Evolutionary conservation across 176 grass and related monocot species (phyloP).

Genomic region (Oryza coarctata): DNA sequence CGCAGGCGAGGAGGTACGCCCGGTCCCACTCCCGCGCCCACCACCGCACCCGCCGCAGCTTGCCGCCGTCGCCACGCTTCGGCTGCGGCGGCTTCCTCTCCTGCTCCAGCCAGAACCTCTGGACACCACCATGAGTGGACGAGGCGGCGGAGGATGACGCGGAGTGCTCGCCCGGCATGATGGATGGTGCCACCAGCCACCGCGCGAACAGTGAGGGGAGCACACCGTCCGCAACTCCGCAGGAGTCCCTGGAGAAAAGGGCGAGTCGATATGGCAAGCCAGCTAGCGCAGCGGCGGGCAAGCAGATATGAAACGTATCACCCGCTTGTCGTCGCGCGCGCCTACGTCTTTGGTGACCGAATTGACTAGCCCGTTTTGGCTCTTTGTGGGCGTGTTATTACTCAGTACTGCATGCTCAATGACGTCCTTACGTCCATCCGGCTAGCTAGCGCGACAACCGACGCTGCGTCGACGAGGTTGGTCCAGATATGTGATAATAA

Average conservation of each 20-base stretch:
- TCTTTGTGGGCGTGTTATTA: not conserved
- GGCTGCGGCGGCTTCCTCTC: not conserved
- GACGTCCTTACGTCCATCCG: not conserved
- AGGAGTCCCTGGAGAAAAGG: not conserved
- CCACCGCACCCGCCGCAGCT: not conserved
- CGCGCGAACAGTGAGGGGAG: not conserved
- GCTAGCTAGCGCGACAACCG: not conserved
- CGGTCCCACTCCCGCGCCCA: slow-evolving; percentile 70
- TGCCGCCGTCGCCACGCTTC: not conserved
- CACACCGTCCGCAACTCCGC: not conserved
- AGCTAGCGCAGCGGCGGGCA: not conserved
- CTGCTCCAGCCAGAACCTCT: not conserved
- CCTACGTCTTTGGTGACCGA: not conserved
- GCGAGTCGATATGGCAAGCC: not conserved
- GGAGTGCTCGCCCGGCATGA: slow-evolving; percentile 22
- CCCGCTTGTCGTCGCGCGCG: not conserved
- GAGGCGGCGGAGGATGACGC: not conserved
- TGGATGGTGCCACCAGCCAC: not conserved
- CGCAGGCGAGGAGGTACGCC: slow-evolving; percentile 69
- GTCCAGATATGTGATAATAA: not conserved
- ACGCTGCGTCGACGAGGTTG: not conserved
- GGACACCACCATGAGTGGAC: not conserved
- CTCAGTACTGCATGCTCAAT: not conserved
- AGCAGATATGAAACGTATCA: not conserved
- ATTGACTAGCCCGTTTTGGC: slow-evolving; percentile 14